Conservation (phyloP, 169 alveolate species). For the Plasmodium fragile region DNA sequence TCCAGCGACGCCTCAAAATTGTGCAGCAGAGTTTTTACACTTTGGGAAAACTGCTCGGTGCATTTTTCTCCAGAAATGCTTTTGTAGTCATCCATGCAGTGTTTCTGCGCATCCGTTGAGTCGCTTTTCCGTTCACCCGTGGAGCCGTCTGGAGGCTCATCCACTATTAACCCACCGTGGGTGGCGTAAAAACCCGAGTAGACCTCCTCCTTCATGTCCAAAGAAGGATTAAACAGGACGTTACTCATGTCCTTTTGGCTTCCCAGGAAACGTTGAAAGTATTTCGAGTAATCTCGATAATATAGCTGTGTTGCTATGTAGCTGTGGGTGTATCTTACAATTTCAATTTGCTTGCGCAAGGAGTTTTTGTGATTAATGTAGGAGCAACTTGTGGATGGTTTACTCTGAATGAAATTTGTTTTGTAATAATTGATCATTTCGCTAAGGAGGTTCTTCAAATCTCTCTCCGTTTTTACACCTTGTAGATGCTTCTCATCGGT, state of each 20-base stretch:
- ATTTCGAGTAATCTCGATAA: slow-evolving; percentile 7
- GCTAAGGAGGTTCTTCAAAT: background rate
- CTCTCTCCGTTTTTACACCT: slow-evolving; percentile 16
- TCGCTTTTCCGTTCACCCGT: background rate
- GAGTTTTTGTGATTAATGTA: slow-evolving; percentile 16
- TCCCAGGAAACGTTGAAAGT: background rate
- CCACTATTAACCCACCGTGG: background rate
- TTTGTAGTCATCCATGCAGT: background rate
- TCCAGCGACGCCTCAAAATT: background rate
- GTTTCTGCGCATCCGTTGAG: background rate
- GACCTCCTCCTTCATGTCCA: slow-evolving; percentile 8
- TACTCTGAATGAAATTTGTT: slow-evolving; percentile 9
- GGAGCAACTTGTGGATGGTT: background rate
- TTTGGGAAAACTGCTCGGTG: background rate
- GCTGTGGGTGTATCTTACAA: background rate
- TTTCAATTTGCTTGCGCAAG: slow-evolving; percentile 33
- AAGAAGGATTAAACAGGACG: slow-evolving; percentile 7
- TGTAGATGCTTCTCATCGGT: background rate
- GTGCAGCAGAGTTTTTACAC: background rate
- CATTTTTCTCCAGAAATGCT: slow-evolving; percentile 12
- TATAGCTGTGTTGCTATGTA: slow-evolving; percentile 2
- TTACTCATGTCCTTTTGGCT: background rate
- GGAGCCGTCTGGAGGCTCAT: background rate
- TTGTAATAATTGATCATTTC: slow-evolving; percentile 9
- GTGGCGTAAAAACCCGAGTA: background rate